Percentiles rank a stretch among this genome's conserved stretches.
phyloP scores from a whole-genome alignment of 257 asterid genomes.

The Scutellaria galericulata region DNA sequence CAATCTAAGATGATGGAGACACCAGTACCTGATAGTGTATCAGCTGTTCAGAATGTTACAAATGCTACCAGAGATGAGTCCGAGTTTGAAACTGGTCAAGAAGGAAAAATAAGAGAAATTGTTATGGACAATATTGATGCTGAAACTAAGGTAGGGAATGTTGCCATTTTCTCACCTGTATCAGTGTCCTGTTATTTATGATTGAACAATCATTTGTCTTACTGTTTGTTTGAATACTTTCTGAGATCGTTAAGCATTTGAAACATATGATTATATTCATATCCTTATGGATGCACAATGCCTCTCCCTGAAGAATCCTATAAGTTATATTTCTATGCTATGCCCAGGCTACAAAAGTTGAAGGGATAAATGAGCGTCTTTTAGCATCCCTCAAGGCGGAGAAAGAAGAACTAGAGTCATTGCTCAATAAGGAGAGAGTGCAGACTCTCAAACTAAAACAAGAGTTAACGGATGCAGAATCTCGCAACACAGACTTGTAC shows the following conservation, averaged over 20 bases:
- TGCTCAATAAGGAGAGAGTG: constrained; percentile 75
- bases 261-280: background rate
- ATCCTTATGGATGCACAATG: constrained; percentile 19
- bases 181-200: constrained; percentile 12
- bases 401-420: constrained; percentile 73
- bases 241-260: constrained; percentile 9
- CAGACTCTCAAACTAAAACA: constrained; percentile 68
- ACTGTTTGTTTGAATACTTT: constrained; percentile 23
- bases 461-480: constrained; percentile 73
- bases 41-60: constrained; percentile 86
- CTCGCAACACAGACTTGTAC: constrained; percentile 74
- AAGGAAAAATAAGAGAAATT: constrained; percentile 80
- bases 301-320: constrained; percentile 21
- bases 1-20: constrained; percentile 77
- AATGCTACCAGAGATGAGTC: constrained; percentile 86
- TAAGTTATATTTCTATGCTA: constrained; percentile 25
- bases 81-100: constrained; percentile 77
- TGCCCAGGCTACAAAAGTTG: constrained; percentile 63
- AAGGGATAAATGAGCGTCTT: constrained; percentile 59
- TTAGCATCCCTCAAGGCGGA: constrained; percentile 65
- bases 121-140: constrained; percentile 58
- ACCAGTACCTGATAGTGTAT: constrained; percentile 80
- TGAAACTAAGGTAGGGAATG: constrained; percentile 60
- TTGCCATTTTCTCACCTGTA: constrained; percentile 16
- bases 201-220: constrained; percentile 23